Evolutionary conservation across 352 stramenopile species (phyloP), one percentile per base, ranked within the genome.

Genomic region (Globisporangium middletonii): DNA sequence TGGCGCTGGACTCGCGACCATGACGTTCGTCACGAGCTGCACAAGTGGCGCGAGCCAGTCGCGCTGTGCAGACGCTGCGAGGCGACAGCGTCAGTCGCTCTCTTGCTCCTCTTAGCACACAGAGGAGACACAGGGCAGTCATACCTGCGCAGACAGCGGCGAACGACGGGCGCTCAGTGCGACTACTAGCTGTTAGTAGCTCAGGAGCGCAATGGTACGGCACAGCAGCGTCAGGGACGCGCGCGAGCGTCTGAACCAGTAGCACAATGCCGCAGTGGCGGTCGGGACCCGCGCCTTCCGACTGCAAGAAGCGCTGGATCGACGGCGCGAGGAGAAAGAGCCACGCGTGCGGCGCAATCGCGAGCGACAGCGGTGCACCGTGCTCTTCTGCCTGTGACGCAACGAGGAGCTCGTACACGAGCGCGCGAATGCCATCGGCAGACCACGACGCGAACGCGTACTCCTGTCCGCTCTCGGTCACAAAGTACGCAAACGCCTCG

Each of bases 371-470:
- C 33, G 18, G 33, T 13, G 26, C 18, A 23, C 23, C 23, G 23
- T 35, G 4, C 1, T 23, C 30, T 27, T 27, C 23, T 4, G 60
- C 8, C 26, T 73, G 19, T 9, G 33, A 38, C 7, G n/a, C 55
- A 0, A 57, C 65, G 23, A 83, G 55, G 43, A 83, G 53, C 9
- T 55, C 44, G 44, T 74, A 71, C 1, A 63, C 55, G 8, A 92
- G 67, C 4, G 67, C 56, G 3, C 60, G 63, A 19, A 90, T 71
- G 9, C 79, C 79, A 2, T 67, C 55, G 15, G 65, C 55, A 2
- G 79, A 86, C 82, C 82, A 92, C 26, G 79, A 65, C 5, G 76
- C 58, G 59, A 89, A 90, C 11, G 60, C 53, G 37, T 84, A 75
- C 50, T 88, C 78, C 12, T 89, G 80, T 0, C 68, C 65, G 8